Evolutionary conservation across 2,329 filamentous ascomycete genomes (phyloP), one percentile per base, ranked within the genome.

Genomic region (Neocatenulostroma microsporum): DNA sequence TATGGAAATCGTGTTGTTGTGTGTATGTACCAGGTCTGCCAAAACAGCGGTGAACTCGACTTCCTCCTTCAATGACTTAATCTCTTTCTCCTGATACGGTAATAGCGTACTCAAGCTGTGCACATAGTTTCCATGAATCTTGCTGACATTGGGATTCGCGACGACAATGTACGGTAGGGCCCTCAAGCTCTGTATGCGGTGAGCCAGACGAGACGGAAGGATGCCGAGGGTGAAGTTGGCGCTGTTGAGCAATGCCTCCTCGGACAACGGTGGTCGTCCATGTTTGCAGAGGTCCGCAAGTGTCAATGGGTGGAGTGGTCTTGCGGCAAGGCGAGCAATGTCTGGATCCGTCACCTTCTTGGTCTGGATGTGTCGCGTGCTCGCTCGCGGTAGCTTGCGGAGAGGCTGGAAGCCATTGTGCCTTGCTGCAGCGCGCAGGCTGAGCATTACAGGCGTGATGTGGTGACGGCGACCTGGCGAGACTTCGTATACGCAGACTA

Each of bases 91-190:
- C 21, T 82, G 79, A 55, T 89, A 95, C 4, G 89, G 88, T 3
- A 96, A 74, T 12, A 98, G 72, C 1, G 87, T 94, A 2, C 84
- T 89, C 14, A 98, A 70, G 2, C 87, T 94, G 62, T 95, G 88
- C 29, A 94, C 72, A 62, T 98, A 98, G 63, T 95, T 96, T 62
- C 84, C 80, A 69, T 96, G 94, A 47, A 98, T 98, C 53, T 82
- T 81, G 18, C 82, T 84, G 50, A 98, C 87, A 58, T 95, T 86
- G 1, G 87, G 85, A 58, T 98, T 96, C n/a, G 89, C 88, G 18
- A 98, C 91, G 37, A 98, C 89, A 47, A 98, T 96, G 62, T 89
- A 98, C 0, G 91, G 91, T 7, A 98, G 76, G 58, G 94, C 94
- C 46, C 88, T 82, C 13, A 98, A 71, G 28, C 87, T 86, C 60